Evolutionary conservation across 345 rosid species (phyloP), one percentile per base, ranked within the genome.

Genomic region (Erodium maritimum): DNA sequence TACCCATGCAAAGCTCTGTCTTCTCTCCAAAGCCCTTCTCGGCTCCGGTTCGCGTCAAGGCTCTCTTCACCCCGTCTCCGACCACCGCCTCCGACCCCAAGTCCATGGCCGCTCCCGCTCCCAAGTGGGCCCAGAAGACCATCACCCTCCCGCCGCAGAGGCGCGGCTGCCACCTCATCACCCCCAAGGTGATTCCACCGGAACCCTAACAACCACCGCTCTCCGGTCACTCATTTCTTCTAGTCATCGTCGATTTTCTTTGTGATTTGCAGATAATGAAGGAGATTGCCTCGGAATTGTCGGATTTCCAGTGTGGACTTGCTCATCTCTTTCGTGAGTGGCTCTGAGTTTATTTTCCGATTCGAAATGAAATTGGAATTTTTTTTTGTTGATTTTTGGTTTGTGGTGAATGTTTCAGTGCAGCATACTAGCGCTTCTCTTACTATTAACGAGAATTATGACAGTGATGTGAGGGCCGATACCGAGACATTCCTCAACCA

Each of bases 371-470:
- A 5, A 12, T 55, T 55, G 4, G 1, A 51, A 16, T 46, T 2
- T 21, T 17, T 33, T 22, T 7, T 19, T 64, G 22, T 17, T 16
- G 46, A 13, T 5, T 25, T 21, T 25, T 17, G 22, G 25, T 5
- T 23, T 37, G 13, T 4, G 12, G 5, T 33, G 17, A 42, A 17
- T 16, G 25, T 63, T 57, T 23, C 69, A 88, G 95, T 91, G 71
- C 98, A 88, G 50, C 98, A 91, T 70, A 86, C 93, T 19, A 91
- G 98, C 61, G 98, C 95, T 64, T 91, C 98, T 53, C 83, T 91
- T 57, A 91, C 96, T 2, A 86, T 91, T 79, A 91, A 91, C 56
- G 98, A 88, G 85, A 88, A 91, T 61, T 91, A 84, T 59, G 98
- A 91, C 66, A 79, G 96, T 42, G 96, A 88, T 77, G 96, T 91